phyloP scores from a whole-genome alignment of 495 filamentous ascomycete genomes.

The Aspergillus homomorphus region DNA sequence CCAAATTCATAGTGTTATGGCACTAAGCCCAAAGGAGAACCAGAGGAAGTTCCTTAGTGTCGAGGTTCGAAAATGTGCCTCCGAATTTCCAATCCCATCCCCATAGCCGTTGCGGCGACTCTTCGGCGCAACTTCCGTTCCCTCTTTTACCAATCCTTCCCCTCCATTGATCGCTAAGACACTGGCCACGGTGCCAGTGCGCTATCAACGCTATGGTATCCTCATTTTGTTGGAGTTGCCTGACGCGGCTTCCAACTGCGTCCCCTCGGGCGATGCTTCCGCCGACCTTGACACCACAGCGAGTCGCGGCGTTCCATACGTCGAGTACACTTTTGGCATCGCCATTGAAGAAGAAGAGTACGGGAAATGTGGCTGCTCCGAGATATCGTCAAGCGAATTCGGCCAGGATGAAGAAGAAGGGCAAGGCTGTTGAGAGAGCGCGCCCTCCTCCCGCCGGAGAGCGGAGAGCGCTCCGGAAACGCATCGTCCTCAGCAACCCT shows the following conservation, averaged over 20 bases:
- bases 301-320: constrained; percentile 46
- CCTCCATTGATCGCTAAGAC: constrained; percentile 34
- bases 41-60: constrained; percentile 20
- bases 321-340: constrained; percentile 37
- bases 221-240: constrained; percentile 64
- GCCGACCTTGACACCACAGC: constrained; percentile 33
- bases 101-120: constrained; percentile 12
- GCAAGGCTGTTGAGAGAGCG: constrained; percentile 30
- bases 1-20: constrained; percentile 3
- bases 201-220: constrained; percentile 56
- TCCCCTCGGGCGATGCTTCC: constrained; percentile 40
- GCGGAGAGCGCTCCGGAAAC: constrained; percentile 81
- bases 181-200: constrained; percentile 38
- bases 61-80: constrained; percentile 34
- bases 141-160: constrained; percentile 21
- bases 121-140: constrained; percentile 22
- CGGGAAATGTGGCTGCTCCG: constrained; percentile 16
- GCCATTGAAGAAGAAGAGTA: constrained; percentile 34
- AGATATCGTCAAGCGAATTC: constrained; percentile 42
- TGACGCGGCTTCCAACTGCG: constrained; percentile 50
- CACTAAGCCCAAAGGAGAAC: constrained; percentile 25
- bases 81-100: constrained; percentile 19
- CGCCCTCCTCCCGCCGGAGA: constrained; percentile 68
- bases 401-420: constrained; percentile 50
- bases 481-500: constrained; percentile 86